These are phyloP conservation scores for Collybia sp. DNA, from an alignment of 768 basidiomycete species.

Conservation along the genomic window DNA sequence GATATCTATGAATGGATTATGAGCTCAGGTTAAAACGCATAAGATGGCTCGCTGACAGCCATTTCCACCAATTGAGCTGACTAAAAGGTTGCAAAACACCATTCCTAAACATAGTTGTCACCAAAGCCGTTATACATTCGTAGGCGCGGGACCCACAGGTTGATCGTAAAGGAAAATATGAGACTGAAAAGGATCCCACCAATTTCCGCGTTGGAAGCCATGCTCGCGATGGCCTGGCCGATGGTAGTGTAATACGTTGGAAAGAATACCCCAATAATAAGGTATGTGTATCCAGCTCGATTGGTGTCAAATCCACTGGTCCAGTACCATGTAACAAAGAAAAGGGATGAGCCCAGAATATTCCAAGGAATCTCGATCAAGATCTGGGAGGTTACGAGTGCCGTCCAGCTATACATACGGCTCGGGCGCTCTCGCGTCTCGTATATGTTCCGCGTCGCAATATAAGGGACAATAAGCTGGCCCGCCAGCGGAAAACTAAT, in stretches of 20 bases:
- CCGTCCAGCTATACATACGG: slow-evolving; percentile 63
- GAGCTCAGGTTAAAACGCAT: not conserved
- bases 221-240: slow-evolving; percentile 52
- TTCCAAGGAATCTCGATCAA: slow-evolving; percentile 61
- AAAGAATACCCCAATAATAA: slow-evolving; percentile 50
- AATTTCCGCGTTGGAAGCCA: slow-evolving; percentile 51
- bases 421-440: slow-evolving; percentile 64
- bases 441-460: slow-evolving; percentile 54
- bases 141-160: slow-evolving; percentile 32
- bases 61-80: not conserved
- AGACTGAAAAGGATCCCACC: slow-evolving; percentile 48
- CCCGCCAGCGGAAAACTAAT: not conserved
- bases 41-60: not conserved
- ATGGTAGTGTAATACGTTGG: slow-evolving; percentile 59
- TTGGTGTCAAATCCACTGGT: slow-evolving; percentile 54
- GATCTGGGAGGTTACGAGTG: slow-evolving; percentile 49
- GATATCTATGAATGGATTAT: slow-evolving; percentile 18
- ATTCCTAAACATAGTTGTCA: not conserved
- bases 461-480: slow-evolving; percentile 47
- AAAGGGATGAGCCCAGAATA: slow-evolving; percentile 48
- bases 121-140: too few species aligned
- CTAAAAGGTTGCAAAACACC: not conserved
- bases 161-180: slow-evolving; percentile 53
- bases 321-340: slow-evolving; percentile 71
- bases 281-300: slow-evolving; percentile 54